These are phyloP conservation scores for Hydnum rufescens DNA, from an alignment of 768 basidiomycete genomes.

Conservation along the genomic window DNA sequence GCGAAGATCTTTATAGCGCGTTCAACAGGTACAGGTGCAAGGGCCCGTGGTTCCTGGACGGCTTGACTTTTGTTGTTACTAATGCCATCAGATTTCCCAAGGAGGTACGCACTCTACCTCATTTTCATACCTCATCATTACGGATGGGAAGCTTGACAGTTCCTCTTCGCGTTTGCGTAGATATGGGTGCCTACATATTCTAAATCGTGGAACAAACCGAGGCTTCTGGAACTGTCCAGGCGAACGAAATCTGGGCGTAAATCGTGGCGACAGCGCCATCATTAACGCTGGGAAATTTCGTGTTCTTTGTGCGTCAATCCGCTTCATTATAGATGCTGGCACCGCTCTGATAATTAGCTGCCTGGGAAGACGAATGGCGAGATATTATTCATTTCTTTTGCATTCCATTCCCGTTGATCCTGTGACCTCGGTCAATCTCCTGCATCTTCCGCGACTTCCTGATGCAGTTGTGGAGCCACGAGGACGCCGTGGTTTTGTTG, in stretches of 20 bases:
- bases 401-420: conserved; percentile 38
- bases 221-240: conserved; percentile 18
- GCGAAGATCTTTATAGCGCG: conserved; percentile 35
- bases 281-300: conserved; percentile 41
- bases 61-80: conserved; percentile 51
- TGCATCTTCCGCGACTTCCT: conserved; percentile 31
- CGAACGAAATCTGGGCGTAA: conserved; percentile 69
- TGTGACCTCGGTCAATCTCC: conserved; percentile 20
- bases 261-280: conserved; percentile 70
- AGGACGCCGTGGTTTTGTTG: conserved; percentile 26
- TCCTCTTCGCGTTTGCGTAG: conserved; percentile 22
- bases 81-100: conserved; percentile 84
- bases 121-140: no score
- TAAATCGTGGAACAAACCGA: conserved; percentile 25
- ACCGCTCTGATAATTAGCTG: no score
- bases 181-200: conserved; percentile 58
- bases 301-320: conserved; percentile 37
- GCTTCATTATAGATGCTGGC: no score
- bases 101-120: conserved; percentile 35
- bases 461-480: conserved; percentile 21
- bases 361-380: conserved; percentile 59
- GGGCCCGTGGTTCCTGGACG: no score
- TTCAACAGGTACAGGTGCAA: conserved; percentile 47
- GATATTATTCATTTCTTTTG: conserved; percentile 62
- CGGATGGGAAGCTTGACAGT: not conserved